Conservation (phyloP, 148 eudicot species). For the Nyssa sinensis region DNA sequence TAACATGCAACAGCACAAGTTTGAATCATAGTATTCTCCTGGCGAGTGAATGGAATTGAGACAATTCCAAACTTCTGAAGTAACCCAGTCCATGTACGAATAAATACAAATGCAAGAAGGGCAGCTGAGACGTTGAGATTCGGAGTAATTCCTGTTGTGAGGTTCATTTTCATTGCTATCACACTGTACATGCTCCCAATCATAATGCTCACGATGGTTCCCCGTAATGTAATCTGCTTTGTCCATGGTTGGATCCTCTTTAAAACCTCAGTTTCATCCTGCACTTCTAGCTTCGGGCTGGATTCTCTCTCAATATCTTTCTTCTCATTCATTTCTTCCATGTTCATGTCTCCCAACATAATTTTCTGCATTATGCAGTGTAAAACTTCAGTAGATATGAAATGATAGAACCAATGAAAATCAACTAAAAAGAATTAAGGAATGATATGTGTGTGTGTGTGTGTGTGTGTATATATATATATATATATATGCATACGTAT, state of each 20-base stretch:
- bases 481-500: not conserved
- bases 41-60: constrained; percentile 67
- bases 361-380: constrained; percentile 1
- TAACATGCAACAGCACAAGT: constrained; percentile 87
- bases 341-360: not conserved
- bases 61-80: constrained; percentile 42
- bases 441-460: too few relatives aligned
- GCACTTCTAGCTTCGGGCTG: constrained; percentile 5
- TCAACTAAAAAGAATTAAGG: too few relatives aligned
- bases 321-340: constrained; percentile 8
- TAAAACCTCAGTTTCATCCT: constrained; percentile 3
- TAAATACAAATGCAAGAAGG: constrained; percentile 67
- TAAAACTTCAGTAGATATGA: not conserved
- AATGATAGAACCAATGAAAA: too few relatives aligned
- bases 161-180: constrained; percentile 72
- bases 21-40: constrained; percentile 89
- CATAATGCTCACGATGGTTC: constrained; percentile 48
- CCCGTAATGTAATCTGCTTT: constrained; percentile 68
- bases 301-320: constrained; percentile 30
- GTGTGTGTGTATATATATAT: not conserved
- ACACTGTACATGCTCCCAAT: constrained; percentile 63
- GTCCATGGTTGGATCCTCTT: constrained; percentile 65
- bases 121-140: constrained; percentile 83
- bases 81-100: constrained; percentile 53
- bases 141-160: constrained; percentile 75